Percentiles rank a stretch among this genome's conserved stretches.
phyloP scores from a whole-genome alignment of 1,284 basidiomycete species.

The Heterobasidion occidentale region DNA sequence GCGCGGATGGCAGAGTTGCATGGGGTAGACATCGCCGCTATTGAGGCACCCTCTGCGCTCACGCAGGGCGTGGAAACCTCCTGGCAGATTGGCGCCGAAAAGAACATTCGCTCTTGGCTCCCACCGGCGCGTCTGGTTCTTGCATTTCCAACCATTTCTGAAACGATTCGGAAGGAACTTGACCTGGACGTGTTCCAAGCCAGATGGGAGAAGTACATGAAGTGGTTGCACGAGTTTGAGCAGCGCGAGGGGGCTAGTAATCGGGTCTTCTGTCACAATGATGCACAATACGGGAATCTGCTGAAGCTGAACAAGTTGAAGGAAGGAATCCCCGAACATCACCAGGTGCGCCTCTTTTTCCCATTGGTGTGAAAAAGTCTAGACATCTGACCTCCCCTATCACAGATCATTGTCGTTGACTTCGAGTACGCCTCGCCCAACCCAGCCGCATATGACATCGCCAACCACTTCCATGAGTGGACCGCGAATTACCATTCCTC shows the following conservation, averaged over 20 bases:
- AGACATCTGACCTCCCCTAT: slow-evolving; percentile 8
- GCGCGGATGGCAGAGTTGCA: slow-evolving; percentile 91
- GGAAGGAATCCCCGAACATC: slow-evolving; percentile 51
- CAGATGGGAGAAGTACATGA: slow-evolving; percentile 62
- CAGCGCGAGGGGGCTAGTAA: slow-evolving; percentile 44
- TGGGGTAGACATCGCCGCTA: slow-evolving; percentile 71
- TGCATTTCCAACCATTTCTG: slow-evolving; percentile 39
- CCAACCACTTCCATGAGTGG: slow-evolving; percentile 96
- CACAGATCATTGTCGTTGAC: slow-evolving; percentile 86
- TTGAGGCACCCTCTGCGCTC: slow-evolving; percentile 39
- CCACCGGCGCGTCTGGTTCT: slow-evolving; percentile 56
- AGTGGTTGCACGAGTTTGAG: slow-evolving; percentile 60
- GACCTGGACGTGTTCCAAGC: slow-evolving; percentile 57
- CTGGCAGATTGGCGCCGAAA: slow-evolving; percentile 51
- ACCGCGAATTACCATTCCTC: slow-evolving; percentile 80
- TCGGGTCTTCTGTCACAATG: slow-evolving; percentile 83
- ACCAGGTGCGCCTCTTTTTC: slow-evolving; percentile 41
- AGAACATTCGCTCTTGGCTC: slow-evolving; percentile 61
- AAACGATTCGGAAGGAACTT: slow-evolving; percentile 36
- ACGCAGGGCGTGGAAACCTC: slow-evolving; percentile 27
- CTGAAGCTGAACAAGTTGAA: slow-evolving; percentile 58
- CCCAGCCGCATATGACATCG: slow-evolving; percentile 87
- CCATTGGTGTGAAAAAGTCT: not conserved
- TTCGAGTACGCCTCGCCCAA: slow-evolving; percentile 93
- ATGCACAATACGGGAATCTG: slow-evolving; percentile 92